Evolutionary conservation across 116 monocot genomes (phyloP), one percentile per base, ranked within the genome.

Genomic region (Iris pallida): DNA sequence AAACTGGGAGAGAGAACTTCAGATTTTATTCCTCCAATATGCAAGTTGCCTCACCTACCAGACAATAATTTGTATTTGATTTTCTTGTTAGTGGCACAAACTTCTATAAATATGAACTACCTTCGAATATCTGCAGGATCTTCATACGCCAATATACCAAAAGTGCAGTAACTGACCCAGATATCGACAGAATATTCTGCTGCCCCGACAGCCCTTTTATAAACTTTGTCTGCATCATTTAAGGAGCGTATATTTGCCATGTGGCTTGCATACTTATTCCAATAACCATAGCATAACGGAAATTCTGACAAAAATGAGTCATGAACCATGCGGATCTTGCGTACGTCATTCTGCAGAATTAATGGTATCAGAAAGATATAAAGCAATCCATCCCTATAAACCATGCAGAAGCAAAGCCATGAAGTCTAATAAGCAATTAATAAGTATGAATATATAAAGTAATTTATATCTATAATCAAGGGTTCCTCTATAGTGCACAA

Each of bases 241-340:
- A 69, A 53, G 47, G 67, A 60, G 51, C 82, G 82, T 43, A 89
- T 46, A 0, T 75, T 65, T 77, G 73, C 80, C 67, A 72, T 78
- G 53, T 89, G 89, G 16, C 68, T 58, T 41, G 78, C 89, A 81
- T 89, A 96, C 61, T 83, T 96, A 59, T 65, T 74, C 96, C 96
- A 96, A 30, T 82, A 96, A 58, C 75, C 84, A 87, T 79, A 81
- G 66, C 87, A 96, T 57, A 92, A 78, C 17, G 96, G 96, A 80
- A 81, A 92, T 66, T 96, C 79, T 5, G 65, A 76, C 65, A 96
- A 71, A 68, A 96, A 89, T 5, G 74, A 69, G 47, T 92, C 83
- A 69, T 89, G 92, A 60, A 88, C 81, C 54, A 78, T 47, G 55
- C 78, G 66, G 52, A 89, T 80, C 55, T 47, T 66, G 16, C 68